Base-by-base conservation (phyloP, 2,329 filamentous ascomycete genomes). In the Tolypocladium nubicola region DNA sequence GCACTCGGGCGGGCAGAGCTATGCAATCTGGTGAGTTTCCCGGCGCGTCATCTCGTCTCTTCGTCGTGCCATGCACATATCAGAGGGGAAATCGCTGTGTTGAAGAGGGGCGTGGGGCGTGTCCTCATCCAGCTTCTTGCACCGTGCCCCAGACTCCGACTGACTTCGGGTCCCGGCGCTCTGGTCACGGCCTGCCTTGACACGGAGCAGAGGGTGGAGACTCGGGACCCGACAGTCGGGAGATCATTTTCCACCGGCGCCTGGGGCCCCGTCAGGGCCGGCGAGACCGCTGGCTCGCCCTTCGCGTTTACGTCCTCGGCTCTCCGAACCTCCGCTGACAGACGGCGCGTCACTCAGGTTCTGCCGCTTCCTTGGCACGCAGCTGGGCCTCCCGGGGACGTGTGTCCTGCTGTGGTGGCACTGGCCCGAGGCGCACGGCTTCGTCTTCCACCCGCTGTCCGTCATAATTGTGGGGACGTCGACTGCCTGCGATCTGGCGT, bases 371-470 rank as follows among this genome's bases (percentile, higher is more conserved):
- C 57, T 74, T 2, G 77, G 77, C 5, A 73, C 75, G 1, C 55
- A 77, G 10, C 65, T 72, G 58, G 76, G 76, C 2, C 65, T 79
- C 21, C 67, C 73, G 6, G 57, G 71, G 13, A 68, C 67, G 49
- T 74, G 73, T 55, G 65, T 65, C 10, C 61, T 77, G 49, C 64
- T 76, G n/a, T 79, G 76, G 76, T 77, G 73, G 68, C 73, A 72
- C 61, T 80, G 78, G 78, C 76, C 76, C 3, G 78, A 79, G 57
- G 74, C 76, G 1, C 75, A 80, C 62, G 72, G 70, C 13, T 81
- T 78, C 62, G 73, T 76, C 37, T 66, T 71, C 53, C 73, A 72
- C 38, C 76, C 74, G 0, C 64, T 77, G 5, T 73, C 70, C 1
- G 50, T 78, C 4, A 73, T 79, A 57, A 62, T 80, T 16, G 70